Evolutionary conservation across 108 stramenopile species (phyloP).

Genomic region (Chaetoceros muelleri): DNA sequence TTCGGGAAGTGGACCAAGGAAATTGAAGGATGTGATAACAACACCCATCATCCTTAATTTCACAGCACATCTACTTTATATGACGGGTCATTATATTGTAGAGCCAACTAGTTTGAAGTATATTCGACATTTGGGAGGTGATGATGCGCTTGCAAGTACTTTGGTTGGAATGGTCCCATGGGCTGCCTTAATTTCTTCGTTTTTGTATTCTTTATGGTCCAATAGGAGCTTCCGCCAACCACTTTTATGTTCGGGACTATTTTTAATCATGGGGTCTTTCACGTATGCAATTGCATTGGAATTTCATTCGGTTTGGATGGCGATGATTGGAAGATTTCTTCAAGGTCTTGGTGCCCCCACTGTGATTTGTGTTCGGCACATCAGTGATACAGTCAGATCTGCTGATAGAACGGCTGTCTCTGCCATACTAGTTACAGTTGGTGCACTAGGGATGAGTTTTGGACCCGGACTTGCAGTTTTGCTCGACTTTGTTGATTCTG

Average conservation of each 20-base stretch:
- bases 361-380: slow-evolving; percentile 76
- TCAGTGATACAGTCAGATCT: slow-evolving; percentile 73
- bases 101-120: slow-evolving; percentile 79
- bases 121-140: slow-evolving; percentile 62
- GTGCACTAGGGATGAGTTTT: slow-evolving; percentile 70
- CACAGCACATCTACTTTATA: slow-evolving; percentile 71
- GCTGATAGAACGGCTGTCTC: slow-evolving; percentile 64
- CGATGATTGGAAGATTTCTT: slow-evolving; percentile 66
- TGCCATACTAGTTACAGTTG: slow-evolving; percentile 67
- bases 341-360: slow-evolving; percentile 80
- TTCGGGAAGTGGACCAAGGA: not conserved
- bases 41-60: slow-evolving; percentile 44
- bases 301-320: slow-evolving; percentile 37
- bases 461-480: slow-evolving; percentile 75
- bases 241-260: slow-evolving; percentile 43
- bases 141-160: slow-evolving; percentile 64
- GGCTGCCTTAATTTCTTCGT: slow-evolving; percentile 60
- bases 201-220: slow-evolving; percentile 71
- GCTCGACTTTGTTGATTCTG: slow-evolving; percentile 38
- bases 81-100: slow-evolving; percentile 91
- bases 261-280: slow-evolving; percentile 66
- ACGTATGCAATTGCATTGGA: slow-evolving; percentile 65
- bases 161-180: slow-evolving; percentile 87
- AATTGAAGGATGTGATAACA: not conserved
- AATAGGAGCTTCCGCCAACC: slow-evolving; percentile 68